These are phyloP conservation scores for Marchantia paleacea DNA, from an alignment of 225 moss, liverwort and hornwort species.

Conservation along the genomic window DNA sequence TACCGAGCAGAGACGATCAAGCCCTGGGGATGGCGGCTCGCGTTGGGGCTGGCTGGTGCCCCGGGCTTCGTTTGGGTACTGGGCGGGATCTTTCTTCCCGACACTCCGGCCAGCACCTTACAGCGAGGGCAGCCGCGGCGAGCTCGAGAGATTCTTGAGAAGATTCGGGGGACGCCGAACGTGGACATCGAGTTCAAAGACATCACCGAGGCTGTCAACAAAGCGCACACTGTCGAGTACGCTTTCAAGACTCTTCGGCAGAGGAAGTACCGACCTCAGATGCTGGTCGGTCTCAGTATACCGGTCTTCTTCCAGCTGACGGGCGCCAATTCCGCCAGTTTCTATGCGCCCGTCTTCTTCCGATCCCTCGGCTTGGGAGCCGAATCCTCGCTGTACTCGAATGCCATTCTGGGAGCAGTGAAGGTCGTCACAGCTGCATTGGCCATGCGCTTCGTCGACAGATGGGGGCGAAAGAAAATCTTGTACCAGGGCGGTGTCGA, in stretches of 20 bases:
- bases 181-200: conserved; percentile 25
- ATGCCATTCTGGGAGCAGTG: conserved; percentile 21
- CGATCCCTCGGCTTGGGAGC: conserved; percentile 16
- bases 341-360: conserved; percentile 32
- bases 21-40: conserved; percentile 13
- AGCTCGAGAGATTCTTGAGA: conserved; percentile 6
- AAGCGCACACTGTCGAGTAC: neutral
- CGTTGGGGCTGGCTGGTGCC: conserved; percentile 3
- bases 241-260: conserved; percentile 12
- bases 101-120: conserved; percentile 15
- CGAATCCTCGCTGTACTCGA: conserved; percentile 24
- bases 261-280: conserved; percentile 22
- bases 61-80: neutral
- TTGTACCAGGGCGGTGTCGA: conserved; percentile 28
- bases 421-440: conserved; percentile 11
- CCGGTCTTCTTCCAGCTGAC: conserved; percentile 33
- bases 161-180: conserved; percentile 14
- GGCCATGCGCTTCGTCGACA: conserved; percentile 26
- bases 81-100: conserved; percentile 3
- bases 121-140: neutral
- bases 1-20: neutral
- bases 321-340: conserved; percentile 21
- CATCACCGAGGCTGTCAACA: conserved; percentile 14
- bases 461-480: conserved; percentile 25
- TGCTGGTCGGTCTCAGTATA: conserved; percentile 24